A percentile compares a stretch with the other conserved stretches of the same genome.
phyloP scores from a whole-genome alignment of 1,284 basidiomycete genomes.

The Sanghuangporus sanghuang region DNA sequence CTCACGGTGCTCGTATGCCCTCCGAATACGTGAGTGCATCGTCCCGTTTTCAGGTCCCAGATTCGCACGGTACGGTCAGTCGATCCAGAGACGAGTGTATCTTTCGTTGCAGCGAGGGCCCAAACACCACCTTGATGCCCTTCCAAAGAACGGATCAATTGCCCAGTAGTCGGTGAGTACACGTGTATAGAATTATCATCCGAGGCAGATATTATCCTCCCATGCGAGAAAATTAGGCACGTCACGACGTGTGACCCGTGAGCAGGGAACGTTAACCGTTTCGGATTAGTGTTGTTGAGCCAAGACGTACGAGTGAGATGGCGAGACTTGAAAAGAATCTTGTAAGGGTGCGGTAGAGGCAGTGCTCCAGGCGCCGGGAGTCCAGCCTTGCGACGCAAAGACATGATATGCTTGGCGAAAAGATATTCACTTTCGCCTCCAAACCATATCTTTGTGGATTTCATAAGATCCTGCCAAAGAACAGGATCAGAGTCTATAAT shows the following conservation, averaged over 20 bases:
- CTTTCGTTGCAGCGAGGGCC: constrained; percentile 82
- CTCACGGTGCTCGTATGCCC: constrained; percentile 93
- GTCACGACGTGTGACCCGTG: constrained; percentile 90
- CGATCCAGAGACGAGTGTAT: constrained; percentile 87
- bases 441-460: constrained; percentile 78
- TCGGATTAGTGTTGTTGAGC: constrained; percentile 68
- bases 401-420: constrained; percentile 59
- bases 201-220: constrained; percentile 91
- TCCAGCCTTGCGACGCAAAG: constrained; percentile 46
- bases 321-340: constrained; percentile 81
- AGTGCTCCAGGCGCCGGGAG: constrained; percentile 40
- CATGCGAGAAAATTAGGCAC: constrained; percentile 88
- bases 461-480: constrained; percentile 78
- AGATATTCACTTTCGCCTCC: constrained; percentile 71
- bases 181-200: constrained; percentile 93
- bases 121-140: constrained; percentile 96
- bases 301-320: constrained; percentile 74
- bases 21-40: constrained; percentile 85
- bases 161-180: constrained; percentile 79
- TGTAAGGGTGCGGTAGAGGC: constrained; percentile 76
- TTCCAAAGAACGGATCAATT: constrained; percentile 66
- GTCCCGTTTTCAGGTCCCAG: constrained; percentile 80
- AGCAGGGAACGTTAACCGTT: constrained; percentile 77
- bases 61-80: constrained; percentile 93
- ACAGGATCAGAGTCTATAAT: constrained; percentile 82